A percentile compares a stretch with the other conserved stretches of the same genome.
Conservation (phyloP, 805 yeast genomes). For the Candida schatavii region DNA sequence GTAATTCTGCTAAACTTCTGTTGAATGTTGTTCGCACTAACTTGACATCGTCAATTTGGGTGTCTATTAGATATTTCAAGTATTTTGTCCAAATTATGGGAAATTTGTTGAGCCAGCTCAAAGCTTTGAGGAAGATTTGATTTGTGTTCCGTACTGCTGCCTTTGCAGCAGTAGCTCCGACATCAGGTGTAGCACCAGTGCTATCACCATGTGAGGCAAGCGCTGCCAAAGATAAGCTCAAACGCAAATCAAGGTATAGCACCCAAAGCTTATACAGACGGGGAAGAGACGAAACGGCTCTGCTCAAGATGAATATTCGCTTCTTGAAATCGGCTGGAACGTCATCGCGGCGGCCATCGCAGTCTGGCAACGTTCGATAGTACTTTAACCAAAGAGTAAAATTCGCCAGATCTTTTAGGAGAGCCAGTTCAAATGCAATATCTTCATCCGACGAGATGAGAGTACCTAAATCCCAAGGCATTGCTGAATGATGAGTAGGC, state of each 20-base stretch:
- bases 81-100: slow-evolving; percentile 54
- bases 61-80: slow-evolving; percentile 37
- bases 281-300: slow-evolving; percentile 47
- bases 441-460: slow-evolving; percentile 1
- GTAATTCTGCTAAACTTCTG: slow-evolving; percentile 45
- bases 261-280: slow-evolving; percentile 57
- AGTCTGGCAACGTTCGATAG: slow-evolving; percentile 20
- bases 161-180: no score
- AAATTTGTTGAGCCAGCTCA: slow-evolving; percentile 41
- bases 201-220: no score
- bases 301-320: slow-evolving; percentile 45
- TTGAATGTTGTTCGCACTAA: slow-evolving; percentile 46
- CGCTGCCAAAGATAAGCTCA: slow-evolving; percentile 21
- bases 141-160: no score
- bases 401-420: slow-evolving; percentile 32
- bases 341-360: slow-evolving; percentile 11
- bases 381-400: slow-evolving; percentile 47
- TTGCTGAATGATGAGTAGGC: not conserved
- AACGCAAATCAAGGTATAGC: slow-evolving; percentile 42
- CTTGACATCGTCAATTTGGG: slow-evolving; percentile 21
- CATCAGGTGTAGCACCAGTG: no score
- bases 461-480: slow-evolving; percentile 4
- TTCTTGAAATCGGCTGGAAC: slow-evolving; percentile 17
- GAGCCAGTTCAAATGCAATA: slow-evolving; percentile 24
- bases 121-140: slow-evolving; percentile 45